Evolutionary conservation across 1,139 yeast genomes (phyloP), one percentile per base, ranked within the genome.

Genomic region (Lodderomyces pseudojiufengensis): DNA sequence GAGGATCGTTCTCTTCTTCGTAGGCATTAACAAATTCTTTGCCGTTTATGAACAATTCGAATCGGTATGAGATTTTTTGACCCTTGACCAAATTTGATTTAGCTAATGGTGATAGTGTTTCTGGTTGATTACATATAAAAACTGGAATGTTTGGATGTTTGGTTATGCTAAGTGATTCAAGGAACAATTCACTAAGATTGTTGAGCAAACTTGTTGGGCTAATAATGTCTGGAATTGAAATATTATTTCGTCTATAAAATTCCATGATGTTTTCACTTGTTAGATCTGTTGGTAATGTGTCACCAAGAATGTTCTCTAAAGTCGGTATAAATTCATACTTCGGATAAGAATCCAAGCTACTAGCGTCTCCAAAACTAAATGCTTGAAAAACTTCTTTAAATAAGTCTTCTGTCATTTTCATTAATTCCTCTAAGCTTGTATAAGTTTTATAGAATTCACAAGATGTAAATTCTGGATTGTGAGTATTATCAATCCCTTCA

Each of bases 1-100:
- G 69, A 0, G 98, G 98, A 30, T 83, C 78, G 56, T 94, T 94
- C 54, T 92, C 97, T 59, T 94, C 99, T 50, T 92, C 98, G 54
- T 94, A 94, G 0, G 98, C 95, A 57, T 94, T 94, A 27, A 83
- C 84, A 47, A 82, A 83, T 57, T 94, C 99, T 46, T 76, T 73
- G 0, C 94, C 90, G 32, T 73, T 62, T 39, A 92, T 81, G 51
- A 86, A 88, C 31, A 92, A 59, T 59, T 94, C 99, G 54, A 90
- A 92, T 32, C 98, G 63, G 22, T 73, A 65, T 0, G 94, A 82
- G 1, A 83, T 60, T 3, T 60, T 66, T 7, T 20, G 21, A 1
- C 50, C 54, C 1, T 42, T 48, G 1, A 59, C 46, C 1, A 30
- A 38, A 1, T 65, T 53, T 0, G 90, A 78, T 55, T 92, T 92